Percentiles rank a stretch among this genome's conserved stretches.
Evolutionary conservation across 768 basidiomycete genomes (phyloP).

Genomic region (Candolleomyces aberdarensis): DNA sequence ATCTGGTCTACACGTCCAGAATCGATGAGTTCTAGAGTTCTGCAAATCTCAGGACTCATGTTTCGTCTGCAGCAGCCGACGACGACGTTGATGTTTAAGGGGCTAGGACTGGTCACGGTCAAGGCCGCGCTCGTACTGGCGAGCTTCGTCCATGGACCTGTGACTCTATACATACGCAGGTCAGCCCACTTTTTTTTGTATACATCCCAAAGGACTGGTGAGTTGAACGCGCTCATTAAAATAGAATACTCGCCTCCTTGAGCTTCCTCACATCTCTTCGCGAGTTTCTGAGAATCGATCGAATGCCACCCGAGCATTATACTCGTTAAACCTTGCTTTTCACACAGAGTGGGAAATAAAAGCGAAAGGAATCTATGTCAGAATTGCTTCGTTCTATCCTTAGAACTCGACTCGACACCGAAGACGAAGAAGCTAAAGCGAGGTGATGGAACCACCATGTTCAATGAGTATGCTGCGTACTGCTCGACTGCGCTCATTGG

Average conservation of each 20-base stretch:
- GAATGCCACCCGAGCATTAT: constrained; percentile 44
- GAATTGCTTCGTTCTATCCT: background rate
- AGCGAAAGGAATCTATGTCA: constrained; percentile 11
- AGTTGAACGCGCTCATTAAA: constrained; percentile 57
- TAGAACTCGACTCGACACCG: background rate
- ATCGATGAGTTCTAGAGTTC: constrained; percentile 71
- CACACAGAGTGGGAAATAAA: background rate
- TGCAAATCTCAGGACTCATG: constrained; percentile 56
- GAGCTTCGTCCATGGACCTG: constrained; percentile 43
- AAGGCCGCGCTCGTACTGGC: constrained; percentile 27
- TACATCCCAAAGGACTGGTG: background rate
- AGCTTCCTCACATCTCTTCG: constrained; percentile 48
- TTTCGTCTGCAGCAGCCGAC: constrained; percentile 20
- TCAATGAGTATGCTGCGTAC: constrained; percentile 50
- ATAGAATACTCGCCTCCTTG: constrained; percentile 65
- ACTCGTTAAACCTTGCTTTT: constrained; percentile 64
- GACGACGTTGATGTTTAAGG: background rate
- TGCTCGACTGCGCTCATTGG: constrained; percentile 11
- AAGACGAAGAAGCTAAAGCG: too few relatives aligned
- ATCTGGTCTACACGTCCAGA: constrained; percentile 69
- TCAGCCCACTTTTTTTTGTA: background rate
- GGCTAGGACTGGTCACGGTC: constrained; percentile 4
- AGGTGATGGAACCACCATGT: constrained; percentile 33
- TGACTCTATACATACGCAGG: constrained; percentile 25
- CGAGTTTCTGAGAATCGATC: constrained; percentile 34